These are phyloP conservation scores for Paecilomyces niveus DNA, from an alignment of 2,329 filamentous ascomycete species.

Conservation along the genomic window DNA sequence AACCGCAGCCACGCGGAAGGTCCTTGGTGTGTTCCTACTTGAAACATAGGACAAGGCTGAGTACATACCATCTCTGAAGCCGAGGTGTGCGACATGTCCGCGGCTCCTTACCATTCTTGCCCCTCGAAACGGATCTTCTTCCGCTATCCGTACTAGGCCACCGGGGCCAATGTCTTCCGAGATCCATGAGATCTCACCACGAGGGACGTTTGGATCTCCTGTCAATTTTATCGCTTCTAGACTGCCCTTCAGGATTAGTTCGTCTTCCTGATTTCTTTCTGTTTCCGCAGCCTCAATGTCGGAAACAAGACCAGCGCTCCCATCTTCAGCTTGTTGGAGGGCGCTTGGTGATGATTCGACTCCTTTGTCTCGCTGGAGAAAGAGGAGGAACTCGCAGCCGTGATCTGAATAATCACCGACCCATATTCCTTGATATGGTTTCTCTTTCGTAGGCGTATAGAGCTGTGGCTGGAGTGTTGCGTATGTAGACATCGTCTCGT, in stretches of 20 bases:
- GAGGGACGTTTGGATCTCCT: conserved; percentile 81
- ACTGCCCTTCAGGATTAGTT: conserved; percentile 55
- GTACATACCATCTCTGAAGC: conserved; percentile 63
- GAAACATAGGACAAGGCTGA: background rate
- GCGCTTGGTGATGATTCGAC: background rate
- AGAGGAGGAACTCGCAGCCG: conserved; percentile 78
- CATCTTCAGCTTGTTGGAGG: conserved; percentile 14
- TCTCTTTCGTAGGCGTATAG: conserved; percentile 74
- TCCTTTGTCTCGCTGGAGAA: conserved; percentile 61
- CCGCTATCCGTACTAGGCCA: conserved; percentile 58
- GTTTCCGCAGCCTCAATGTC: conserved; percentile 24
- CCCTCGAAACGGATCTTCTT: conserved; percentile 64
- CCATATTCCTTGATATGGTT: conserved; percentile 87
- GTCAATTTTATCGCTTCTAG: conserved; percentile 86
- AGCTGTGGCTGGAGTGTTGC: conserved; percentile 66
- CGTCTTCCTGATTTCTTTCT: conserved; percentile 39
- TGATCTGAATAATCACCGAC: conserved; percentile 84
- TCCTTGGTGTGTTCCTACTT: background rate
- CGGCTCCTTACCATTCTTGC: conserved; percentile 64
- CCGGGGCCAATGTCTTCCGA: conserved; percentile 65
- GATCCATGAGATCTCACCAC: conserved; percentile 77
- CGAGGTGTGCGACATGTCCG: conserved; percentile 69
- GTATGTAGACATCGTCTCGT: conserved; percentile 51
- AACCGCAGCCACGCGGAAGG: background rate
- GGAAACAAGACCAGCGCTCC: background rate